Conservation (phyloP, 192 early-diverging fungal genomes). For the Kickxella alabastrina region DNA sequence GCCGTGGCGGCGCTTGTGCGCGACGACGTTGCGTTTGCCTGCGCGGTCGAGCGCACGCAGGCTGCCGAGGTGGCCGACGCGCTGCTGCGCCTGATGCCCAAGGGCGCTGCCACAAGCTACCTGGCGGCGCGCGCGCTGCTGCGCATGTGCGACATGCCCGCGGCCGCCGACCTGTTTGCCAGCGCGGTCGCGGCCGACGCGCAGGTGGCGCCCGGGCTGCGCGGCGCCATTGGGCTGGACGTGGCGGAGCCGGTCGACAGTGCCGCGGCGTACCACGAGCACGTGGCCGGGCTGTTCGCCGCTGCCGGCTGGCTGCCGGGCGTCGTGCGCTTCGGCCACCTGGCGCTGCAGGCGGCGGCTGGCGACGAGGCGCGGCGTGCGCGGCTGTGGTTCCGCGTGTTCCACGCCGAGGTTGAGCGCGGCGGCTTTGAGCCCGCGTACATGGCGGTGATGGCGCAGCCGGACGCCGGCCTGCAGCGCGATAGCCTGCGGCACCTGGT, state of each 20-base stretch:
- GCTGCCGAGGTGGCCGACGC: conserved; percentile 30
- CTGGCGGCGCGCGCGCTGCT: conserved; percentile 29
- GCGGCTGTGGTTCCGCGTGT: conserved; percentile 47
- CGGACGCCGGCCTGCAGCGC: conserved; percentile 28
- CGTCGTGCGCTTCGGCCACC: conserved; percentile 22
- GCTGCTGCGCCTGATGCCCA: conserved; percentile 29
- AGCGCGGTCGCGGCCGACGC: conserved; percentile 29
- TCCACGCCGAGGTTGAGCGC: conserved; percentile 45
- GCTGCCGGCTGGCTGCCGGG: neutral
- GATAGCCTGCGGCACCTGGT: conserved; percentile 50
- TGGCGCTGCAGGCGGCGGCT: conserved; percentile 27
- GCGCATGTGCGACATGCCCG: conserved; percentile 28
- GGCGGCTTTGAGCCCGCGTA: conserved; percentile 41
- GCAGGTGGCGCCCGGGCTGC: conserved; percentile 13
- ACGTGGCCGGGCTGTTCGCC: conserved; percentile 44
- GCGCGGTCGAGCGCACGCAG: conserved; percentile 24
- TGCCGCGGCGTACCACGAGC: conserved; percentile 33
- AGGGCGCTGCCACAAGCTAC: conserved; percentile 33
- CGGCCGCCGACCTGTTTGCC: conserved; percentile 30
- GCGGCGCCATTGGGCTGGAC: conserved; percentile 24
- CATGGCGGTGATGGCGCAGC: conserved; percentile 48
- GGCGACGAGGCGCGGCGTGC: conserved; percentile 15
- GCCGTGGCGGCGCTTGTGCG: conserved; percentile 29
- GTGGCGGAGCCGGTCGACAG: conserved; percentile 22
- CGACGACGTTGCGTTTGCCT: conserved; percentile 19